Evolutionary conservation across 164 flowering plant species (phyloP).

Genomic region (Litsea cubeba): DNA sequence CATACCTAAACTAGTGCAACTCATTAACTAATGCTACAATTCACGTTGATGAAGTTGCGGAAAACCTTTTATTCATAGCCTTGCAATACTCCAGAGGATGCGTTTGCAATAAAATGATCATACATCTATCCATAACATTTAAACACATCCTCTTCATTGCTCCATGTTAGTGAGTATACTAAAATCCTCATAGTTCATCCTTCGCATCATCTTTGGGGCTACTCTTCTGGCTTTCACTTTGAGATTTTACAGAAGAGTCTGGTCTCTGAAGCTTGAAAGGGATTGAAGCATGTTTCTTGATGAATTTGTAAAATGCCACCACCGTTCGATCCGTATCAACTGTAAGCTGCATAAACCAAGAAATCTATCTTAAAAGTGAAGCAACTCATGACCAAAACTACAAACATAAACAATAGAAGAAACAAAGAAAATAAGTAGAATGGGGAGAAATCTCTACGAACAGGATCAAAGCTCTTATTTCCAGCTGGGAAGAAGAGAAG

Average conservation of each 20-base stretch:
- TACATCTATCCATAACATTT: too few relatives aligned
- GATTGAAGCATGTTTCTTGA: constrained; percentile 79
- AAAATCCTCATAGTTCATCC: constrained; percentile 34
- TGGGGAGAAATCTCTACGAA: constrained; percentile 29
- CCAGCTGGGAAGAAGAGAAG: constrained; percentile 92
- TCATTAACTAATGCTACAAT: too few relatives aligned
- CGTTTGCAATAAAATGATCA: too few relatives aligned
- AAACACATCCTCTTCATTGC: too few relatives aligned
- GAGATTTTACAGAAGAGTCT: constrained; percentile 14
- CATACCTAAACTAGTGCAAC: too few relatives aligned
- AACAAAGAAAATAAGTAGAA: too few relatives aligned
- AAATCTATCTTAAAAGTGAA: background rate
- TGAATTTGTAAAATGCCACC: constrained; percentile 72
- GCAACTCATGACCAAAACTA: too few relatives aligned
- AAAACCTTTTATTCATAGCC: too few relatives aligned
- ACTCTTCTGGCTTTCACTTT: constrained; percentile 2
- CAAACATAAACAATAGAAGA: too few relatives aligned
- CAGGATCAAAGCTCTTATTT: constrained; percentile 86
- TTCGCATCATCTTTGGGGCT: constrained; percentile 17
- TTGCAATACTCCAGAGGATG: too few relatives aligned
- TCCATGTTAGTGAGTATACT: too few relatives aligned
- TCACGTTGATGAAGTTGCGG: too few relatives aligned
- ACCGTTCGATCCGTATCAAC: constrained; percentile 81
- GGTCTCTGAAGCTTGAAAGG: constrained; percentile 50
- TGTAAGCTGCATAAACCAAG: constrained; percentile 45